Conservation (phyloP, 345 rosid genomes). For the Eutrema yunnanense region DNA sequence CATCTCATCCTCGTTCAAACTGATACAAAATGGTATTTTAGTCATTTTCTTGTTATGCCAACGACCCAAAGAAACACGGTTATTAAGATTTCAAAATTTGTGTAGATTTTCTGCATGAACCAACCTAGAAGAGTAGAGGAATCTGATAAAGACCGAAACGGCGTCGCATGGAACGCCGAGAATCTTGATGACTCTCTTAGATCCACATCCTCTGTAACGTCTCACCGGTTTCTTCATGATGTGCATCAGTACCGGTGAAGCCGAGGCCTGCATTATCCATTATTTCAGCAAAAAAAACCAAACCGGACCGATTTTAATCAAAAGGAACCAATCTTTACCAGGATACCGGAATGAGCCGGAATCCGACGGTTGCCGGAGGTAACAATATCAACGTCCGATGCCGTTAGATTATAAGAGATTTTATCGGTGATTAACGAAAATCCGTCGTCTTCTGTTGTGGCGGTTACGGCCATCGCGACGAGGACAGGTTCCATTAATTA, state of each 20-base stretch:
- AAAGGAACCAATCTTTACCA: slow-evolving; percentile 36
- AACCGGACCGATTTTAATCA: background rate
- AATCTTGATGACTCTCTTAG: slow-evolving; percentile 48
- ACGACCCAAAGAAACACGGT: background rate
- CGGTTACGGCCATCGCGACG: slow-evolving; percentile 1
- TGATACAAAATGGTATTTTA: slow-evolving; percentile 4
- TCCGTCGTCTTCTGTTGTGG: slow-evolving; percentile 1
- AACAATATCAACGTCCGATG: slow-evolving; percentile 55
- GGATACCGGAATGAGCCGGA: slow-evolving; percentile 58
- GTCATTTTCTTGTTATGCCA: background rate
- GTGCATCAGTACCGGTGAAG: slow-evolving; percentile 62
- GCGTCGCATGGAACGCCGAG: slow-evolving; percentile 83
- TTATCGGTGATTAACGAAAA: slow-evolving; percentile 24
- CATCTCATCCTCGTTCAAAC: slow-evolving; percentile 59
- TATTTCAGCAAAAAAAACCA: background rate
- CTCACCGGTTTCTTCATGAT: slow-evolving; percentile 49
- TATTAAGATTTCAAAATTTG: background rate
- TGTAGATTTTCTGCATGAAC: background rate
- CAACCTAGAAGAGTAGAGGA: slow-evolving; percentile 67
- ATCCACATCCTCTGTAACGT: slow-evolving; percentile 45
- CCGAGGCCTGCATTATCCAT: slow-evolving; percentile 44
- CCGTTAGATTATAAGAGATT: background rate
- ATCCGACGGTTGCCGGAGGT: slow-evolving; percentile 69
- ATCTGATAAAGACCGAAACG: slow-evolving; percentile 57
- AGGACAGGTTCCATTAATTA: slow-evolving; percentile 16